phyloP scores from a whole-genome alignment of 768 basidiomycete genomes.

The Fistulinella prunicolor region DNA sequence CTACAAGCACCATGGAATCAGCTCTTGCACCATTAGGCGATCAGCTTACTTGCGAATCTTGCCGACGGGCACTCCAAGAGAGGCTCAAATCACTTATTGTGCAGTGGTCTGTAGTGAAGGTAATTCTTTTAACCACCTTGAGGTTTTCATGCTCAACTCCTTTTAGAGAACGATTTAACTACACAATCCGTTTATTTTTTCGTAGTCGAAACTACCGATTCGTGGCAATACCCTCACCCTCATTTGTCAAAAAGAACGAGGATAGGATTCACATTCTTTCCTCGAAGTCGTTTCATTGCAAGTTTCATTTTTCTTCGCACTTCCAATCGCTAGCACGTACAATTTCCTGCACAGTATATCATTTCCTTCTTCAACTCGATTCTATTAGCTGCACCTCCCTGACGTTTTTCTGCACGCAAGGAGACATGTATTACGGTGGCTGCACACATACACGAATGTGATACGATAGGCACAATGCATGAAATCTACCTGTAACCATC shows the following conservation, averaged over 20 bases:
- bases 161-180: constrained; percentile 55
- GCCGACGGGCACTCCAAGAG: constrained; percentile 57
- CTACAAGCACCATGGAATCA: constrained; percentile 67
- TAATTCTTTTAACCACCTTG: constrained; percentile 22
- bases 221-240: constrained; percentile 6
- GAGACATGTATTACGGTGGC: constrained; percentile 7
- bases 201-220: not conserved
- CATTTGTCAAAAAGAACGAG: not conserved
- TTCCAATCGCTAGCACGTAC: not conserved
- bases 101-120: constrained; percentile 82
- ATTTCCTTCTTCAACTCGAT: not conserved
- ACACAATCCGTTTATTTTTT: not conserved
- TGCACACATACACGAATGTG: constrained; percentile 11
- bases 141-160: constrained; percentile 7
- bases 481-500: not conserved
- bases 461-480: constrained; percentile 9
- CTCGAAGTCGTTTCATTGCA: not conserved
- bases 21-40: constrained; percentile 68
- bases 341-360: constrained; percentile 4
- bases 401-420: constrained; percentile 1
- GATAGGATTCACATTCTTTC: not conserved
- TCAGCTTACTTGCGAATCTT: constrained; percentile 68
- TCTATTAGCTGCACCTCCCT: not conserved
- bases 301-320: not conserved
- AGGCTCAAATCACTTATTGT: constrained; percentile 65